Evolutionary conservation across 1,284 basidiomycete genomes (phyloP).

Genomic region (Sporisorium reilianum): DNA sequence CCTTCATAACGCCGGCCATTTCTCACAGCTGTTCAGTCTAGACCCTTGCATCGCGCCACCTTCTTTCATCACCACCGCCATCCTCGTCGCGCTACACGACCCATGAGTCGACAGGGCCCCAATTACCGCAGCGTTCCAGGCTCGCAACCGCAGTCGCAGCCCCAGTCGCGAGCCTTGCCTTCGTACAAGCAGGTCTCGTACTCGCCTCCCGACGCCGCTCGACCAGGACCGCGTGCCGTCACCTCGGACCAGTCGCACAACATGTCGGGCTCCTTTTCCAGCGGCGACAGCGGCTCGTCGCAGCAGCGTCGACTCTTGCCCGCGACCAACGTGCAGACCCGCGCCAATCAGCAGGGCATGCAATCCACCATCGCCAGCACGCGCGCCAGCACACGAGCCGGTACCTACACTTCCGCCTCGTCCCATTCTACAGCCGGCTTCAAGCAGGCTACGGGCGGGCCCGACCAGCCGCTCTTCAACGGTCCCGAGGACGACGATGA

Average conservation of each 20-base stretch:
- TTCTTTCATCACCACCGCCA: background rate
- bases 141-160: conserved; percentile 8
- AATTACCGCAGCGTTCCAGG: conserved; percentile 28
- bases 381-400: too few species aligned
- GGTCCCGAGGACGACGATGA: conserved; percentile 58
- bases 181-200: conserved; percentile 44
- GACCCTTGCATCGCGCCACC: too few species aligned
- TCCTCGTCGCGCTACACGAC: background rate
- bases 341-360: conserved; percentile 1
- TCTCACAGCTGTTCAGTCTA: too few species aligned
- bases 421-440: conserved; percentile 19
- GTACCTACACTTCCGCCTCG: conserved; percentile 11
- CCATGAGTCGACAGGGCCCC: conserved; percentile 26
- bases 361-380: conserved; percentile 1
- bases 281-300: conserved; percentile 30
- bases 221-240: conserved; percentile 8
- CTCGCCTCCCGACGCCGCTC: conserved; percentile 16
- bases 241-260: conserved; percentile 13
- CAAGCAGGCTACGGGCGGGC: conserved; percentile 31
- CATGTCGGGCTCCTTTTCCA: conserved; percentile 43
- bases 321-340: conserved; percentile 13
- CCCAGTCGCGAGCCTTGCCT: conserved; percentile 18
- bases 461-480: conserved; percentile 21
- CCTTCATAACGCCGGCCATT: too few species aligned
- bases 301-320: conserved; percentile 31